Base-by-base conservation (phyloP, 495 filamentous ascomycete genomes). In the Lasiosphaeris hirsuta region DNA sequence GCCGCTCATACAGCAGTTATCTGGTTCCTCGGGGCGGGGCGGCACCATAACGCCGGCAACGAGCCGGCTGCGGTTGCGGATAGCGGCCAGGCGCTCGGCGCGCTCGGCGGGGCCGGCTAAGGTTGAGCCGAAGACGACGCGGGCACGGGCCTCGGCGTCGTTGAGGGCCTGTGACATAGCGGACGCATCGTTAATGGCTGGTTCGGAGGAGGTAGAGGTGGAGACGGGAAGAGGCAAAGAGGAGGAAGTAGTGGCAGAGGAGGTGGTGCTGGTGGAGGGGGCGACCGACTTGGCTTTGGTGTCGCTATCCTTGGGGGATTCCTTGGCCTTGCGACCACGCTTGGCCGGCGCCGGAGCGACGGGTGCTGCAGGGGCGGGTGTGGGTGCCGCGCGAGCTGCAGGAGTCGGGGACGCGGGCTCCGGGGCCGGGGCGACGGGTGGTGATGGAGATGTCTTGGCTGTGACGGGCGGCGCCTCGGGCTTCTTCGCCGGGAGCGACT, bases 1-100 rank as follows among this genome's bases (percentile, higher is more conserved):
- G 30, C 94, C 94, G 63, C 87, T 90, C 94, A 97, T 98, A 74
- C 94, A 98, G 81, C 94, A 98, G 72, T 97, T 96, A 69, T 97
- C 94, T 11, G 94, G 94, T 70, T 98, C 94, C 51, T 84, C 81
- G 7, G 94, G 94, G 11, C 81, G 78, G 14, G 91, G 91, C 10
- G 92, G 92, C 4, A 96, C 88, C 54, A 82, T 75, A 10, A 96
- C 82, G 30, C 92, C 92, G 10, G 90, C 90, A 60, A 96, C 74
- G 13, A 83, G 77, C 42, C 78, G 81, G 63, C 74, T 81, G 41
- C 66, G 59, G 35, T 42, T 77, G 72, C 57, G 80, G 73, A 65
- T 83, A 64, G 58, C 84, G 81, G 62, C 88, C 75, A 62, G 82
- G 71, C 62, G 82, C 73, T 59, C 87, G 78, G 65, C 86, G 75